phyloP scores from a whole-genome alignment of 805 yeast species.

The Zygotorulaspora chibaensis region DNA sequence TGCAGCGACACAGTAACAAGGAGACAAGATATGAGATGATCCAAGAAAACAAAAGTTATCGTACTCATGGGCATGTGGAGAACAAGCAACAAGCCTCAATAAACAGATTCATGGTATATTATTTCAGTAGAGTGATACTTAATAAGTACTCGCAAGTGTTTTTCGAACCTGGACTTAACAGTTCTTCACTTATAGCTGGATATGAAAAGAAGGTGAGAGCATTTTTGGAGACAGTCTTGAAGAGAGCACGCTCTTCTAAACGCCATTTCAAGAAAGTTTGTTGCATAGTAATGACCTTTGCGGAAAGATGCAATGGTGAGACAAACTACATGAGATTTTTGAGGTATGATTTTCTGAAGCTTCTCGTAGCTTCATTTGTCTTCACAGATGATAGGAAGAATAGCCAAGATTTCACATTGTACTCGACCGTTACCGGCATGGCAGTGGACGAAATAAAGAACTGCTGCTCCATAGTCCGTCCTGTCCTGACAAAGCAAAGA shows the following conservation, averaged over 20 bases:
- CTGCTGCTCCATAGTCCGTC: constrained; percentile 28
- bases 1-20: no score
- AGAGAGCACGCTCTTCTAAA: constrained; percentile 17
- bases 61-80: background rate
- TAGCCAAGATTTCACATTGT: constrained; percentile 18
- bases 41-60: no score
- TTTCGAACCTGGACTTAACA: background rate
- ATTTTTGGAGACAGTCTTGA: constrained; percentile 18
- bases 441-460: constrained; percentile 20
- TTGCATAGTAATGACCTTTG: constrained; percentile 23
- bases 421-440: constrained; percentile 23
- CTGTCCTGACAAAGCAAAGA: constrained; percentile 19
- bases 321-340: constrained; percentile 21
- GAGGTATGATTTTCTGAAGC: constrained; percentile 18
- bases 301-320: constrained; percentile 18
- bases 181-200: background rate
- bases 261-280: constrained; percentile 27
- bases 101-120: constrained; percentile 17
- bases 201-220: constrained; percentile 1
- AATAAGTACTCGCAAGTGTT: constrained; percentile 14
- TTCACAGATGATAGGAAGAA: constrained; percentile 10
- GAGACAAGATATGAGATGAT: no score
- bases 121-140: constrained; percentile 15
- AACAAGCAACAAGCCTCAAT: constrained; percentile 7
- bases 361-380: constrained; percentile 22